phyloP scores from a whole-genome alignment of 495 filamentous ascomycete genomes.

The Neurospora hispaniola region DNA sequence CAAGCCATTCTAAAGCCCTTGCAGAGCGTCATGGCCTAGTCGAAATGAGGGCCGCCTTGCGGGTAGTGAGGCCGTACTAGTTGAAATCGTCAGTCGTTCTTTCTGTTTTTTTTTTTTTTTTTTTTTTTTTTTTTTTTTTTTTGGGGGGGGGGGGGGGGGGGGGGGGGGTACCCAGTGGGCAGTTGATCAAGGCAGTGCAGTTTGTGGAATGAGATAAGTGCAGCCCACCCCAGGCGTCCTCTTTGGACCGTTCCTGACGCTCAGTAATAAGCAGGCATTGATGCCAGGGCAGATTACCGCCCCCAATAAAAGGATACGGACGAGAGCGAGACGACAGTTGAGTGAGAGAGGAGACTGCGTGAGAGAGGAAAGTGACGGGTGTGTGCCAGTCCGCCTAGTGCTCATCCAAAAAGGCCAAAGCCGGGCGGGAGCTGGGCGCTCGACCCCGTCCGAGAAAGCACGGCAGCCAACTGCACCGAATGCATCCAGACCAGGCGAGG shows the following conservation, averaged over 20 bases:
- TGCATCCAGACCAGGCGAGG: constrained; percentile 1
- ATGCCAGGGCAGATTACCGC: not conserved
- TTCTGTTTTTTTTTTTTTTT: too few relatives aligned
- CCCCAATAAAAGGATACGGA: not conserved
- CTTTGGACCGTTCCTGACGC: not conserved
- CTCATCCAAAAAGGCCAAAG: not conserved
- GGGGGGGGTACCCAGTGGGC: not conserved
- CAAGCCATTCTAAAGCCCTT: not conserved
- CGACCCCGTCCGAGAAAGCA: not conserved
- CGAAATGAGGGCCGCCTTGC: not conserved
- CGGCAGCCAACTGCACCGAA: not conserved
- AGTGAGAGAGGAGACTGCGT: not conserved
- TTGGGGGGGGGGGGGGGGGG: too few relatives aligned
- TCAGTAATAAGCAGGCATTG: not conserved
- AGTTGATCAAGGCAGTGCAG: not conserved
- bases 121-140: too few relatives aligned
- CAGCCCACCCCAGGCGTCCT: not conserved
- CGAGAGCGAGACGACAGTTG: not conserved
- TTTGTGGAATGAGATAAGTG: not conserved
- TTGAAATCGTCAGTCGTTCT: not conserved
- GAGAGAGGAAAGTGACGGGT: not conserved
- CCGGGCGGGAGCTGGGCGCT: not conserved
- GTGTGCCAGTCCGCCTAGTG: not conserved
- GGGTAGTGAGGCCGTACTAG: not conserved
- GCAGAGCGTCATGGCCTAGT: not conserved